Base-by-base conservation (phyloP, 495 filamentous ascomycete species). In the Chaetomium fimeti region DNA sequence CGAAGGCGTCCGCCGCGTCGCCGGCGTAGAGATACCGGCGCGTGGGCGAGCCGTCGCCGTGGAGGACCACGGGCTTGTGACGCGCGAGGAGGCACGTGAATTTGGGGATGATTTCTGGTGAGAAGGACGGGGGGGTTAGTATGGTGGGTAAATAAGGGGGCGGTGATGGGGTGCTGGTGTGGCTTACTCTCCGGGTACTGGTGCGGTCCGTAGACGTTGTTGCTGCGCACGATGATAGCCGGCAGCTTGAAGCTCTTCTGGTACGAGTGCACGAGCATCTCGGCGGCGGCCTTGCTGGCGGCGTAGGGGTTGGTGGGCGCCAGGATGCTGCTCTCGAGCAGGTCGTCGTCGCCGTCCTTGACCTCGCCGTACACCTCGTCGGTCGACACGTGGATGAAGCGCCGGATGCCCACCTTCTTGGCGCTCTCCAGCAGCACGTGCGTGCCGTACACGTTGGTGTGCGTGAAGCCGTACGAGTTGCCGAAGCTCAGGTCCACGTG, bases 361-460 rank as follows among this genome's bases (percentile, higher is more conserved):
- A 88, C 87, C 72, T 91, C 89, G 55, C 89, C 89, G 69, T 91
- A 92, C 5, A 90, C 89, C 71, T 92, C 89, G 74, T 91, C 89
- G 9, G 89, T 91, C 12, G 85, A 88, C 54, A 90, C 82, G 70
- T 91, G 88, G 69, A 91, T 83, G 71, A 91, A 91, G 51, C 85
- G 77, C 62, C 79, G 82, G 68, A 91, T 81, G 32, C 82, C 82
- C 49, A 85, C 79, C 66, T 83, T 82, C 69, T 85, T 86, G 13
- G 86, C 84, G 68, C 83, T 83, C 71, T 92, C 89, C 20, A 91
- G 74, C 47, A 92, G 78, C 27, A 87, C 83, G 69, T 91, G 88
- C 5, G 89, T 92, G 36, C 88, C 89, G 63, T 86, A 83, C 36
- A 91, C 87, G 68, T 92, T 91, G 27, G 81, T 89, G 57, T 81